Evolutionary conservation across 208 protist species (phyloP).

Genomic region (Zelonia costaricensis): DNA sequence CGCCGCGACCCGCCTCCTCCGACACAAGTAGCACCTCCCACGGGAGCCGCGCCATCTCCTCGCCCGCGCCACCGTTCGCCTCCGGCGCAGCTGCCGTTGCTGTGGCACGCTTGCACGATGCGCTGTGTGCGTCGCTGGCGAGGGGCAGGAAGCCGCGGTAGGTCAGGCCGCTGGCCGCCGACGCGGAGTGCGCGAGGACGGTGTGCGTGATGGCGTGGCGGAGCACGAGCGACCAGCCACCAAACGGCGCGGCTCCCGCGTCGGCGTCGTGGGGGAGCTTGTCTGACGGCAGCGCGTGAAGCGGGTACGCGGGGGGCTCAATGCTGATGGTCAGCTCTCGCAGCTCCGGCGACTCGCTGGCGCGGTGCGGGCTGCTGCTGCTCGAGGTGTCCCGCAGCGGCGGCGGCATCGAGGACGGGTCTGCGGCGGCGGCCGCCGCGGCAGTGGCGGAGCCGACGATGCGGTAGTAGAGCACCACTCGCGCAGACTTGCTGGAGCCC

Average conservation of each 20-base stretch:
- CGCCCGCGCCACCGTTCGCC: background rate
- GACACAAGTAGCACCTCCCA: constrained; percentile 23
- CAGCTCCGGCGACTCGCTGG: background rate
- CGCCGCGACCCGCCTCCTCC: no score
- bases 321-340: constrained; percentile 23
- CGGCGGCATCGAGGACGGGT: constrained; percentile 6
- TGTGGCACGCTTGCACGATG: background rate
- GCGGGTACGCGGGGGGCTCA: background rate
- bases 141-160: constrained; percentile 29
- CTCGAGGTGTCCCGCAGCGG: background rate
- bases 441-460: constrained; percentile 13
- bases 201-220: constrained; percentile 18
- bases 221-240: constrained; percentile 11
- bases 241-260: background rate
- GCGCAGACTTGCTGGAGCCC: background rate
- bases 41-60: constrained; percentile 2
- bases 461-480: constrained; percentile 25
- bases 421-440: background rate
- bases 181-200: constrained; percentile 12
- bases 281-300: background rate
- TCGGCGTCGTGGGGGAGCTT: background rate
- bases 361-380: background rate
- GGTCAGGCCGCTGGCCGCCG: constrained; percentile 1
- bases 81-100: background rate
- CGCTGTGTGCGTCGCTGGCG: background rate